phyloP scores from a whole-genome alignment of 306 rosid genomes.

The Biancaea sappan region DNA sequence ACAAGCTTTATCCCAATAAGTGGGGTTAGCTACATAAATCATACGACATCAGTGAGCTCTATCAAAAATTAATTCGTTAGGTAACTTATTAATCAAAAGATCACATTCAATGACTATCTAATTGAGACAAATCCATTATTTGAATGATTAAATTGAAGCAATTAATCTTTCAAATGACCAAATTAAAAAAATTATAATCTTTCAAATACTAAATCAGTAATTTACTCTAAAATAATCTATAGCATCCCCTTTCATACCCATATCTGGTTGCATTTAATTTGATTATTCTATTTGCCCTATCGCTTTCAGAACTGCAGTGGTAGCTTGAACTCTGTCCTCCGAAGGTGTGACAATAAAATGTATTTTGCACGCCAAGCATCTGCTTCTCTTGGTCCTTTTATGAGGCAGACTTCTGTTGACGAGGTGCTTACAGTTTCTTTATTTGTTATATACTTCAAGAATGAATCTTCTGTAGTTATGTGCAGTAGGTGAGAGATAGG shows the following conservation, averaged over 20 bases:
- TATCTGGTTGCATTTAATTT: conserved; percentile 15
- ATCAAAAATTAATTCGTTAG: too few species aligned
- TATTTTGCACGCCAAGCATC: conserved; percentile 73
- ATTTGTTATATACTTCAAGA: not conserved
- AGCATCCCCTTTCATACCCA: not conserved
- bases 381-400: conserved; percentile 57
- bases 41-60: too few species aligned
- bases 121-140: too few species aligned
- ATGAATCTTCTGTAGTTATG: conserved; percentile 17
- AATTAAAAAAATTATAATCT: too few species aligned
- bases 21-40: too few species aligned
- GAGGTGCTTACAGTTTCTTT: conserved; percentile 46
- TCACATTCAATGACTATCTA: too few species aligned
- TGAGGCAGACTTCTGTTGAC: conserved; percentile 56
- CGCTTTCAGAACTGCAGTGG: conserved; percentile 59
- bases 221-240: not conserved
- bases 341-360: conserved; percentile 56
- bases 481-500: too few species aligned
- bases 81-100: too few species aligned
- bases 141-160: too few species aligned
- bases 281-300: conserved; percentile 21
- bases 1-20: too few species aligned
- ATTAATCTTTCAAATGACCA: too few species aligned
- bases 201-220: too few species aligned
- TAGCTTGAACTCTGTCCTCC: conserved; percentile 51